Base-by-base conservation (phyloP, 192 early-diverging fungal species). In the Linnemannia exigua region DNA sequence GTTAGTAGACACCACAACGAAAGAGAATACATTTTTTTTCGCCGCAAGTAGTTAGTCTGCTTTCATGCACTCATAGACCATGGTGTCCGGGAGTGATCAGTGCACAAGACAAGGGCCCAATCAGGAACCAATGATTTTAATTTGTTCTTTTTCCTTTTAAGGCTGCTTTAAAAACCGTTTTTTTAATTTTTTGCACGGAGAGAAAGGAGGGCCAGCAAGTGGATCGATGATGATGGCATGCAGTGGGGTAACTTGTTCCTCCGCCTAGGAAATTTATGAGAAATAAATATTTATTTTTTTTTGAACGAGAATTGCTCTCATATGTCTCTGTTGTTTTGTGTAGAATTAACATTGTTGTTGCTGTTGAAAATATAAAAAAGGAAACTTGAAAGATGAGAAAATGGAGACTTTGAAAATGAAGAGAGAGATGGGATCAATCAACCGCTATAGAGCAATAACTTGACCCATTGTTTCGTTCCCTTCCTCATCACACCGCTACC, bases 201-300 rank as follows among this genome's bases (percentile, higher is more conserved):
- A 25, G 58, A 63, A 31, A n/a, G 31, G 25, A 9, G 58, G 2
- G 0, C 6, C 20, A 12, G 58, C 28, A 28, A 61, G 25, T 61
- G 28, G 58, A 63, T 31, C 58, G 50, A 22, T 50, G 58, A 75
- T 68, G 75, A 76, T 76, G 58, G 63, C 44, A 50, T 76, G 31
- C 9, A 37, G 44, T 50, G 75, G 75, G 15, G 19, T 28, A 68
- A 76, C 75, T 61, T 76, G 75, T 33, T 76, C 63, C n/a, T 67
- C 75, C 75, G 72, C 19, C 33, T 28, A 36, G 33, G 16, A 28
- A 61, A 54, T n/a, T n/a, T n/a, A 58, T 31, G 58, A 31, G 8
- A 31, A 63, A 14, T 31, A 31, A 63, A 63, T 15, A 9, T 68
- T 68, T 68, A 36, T 37, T 35, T 36, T 67, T 67, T 37, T n/a